Percentiles rank a stretch among this genome's conserved stretches.
Evolutionary conservation across 1,139 yeast genomes (phyloP).

Genomic region (Magnusiomyces fungicola): DNA sequence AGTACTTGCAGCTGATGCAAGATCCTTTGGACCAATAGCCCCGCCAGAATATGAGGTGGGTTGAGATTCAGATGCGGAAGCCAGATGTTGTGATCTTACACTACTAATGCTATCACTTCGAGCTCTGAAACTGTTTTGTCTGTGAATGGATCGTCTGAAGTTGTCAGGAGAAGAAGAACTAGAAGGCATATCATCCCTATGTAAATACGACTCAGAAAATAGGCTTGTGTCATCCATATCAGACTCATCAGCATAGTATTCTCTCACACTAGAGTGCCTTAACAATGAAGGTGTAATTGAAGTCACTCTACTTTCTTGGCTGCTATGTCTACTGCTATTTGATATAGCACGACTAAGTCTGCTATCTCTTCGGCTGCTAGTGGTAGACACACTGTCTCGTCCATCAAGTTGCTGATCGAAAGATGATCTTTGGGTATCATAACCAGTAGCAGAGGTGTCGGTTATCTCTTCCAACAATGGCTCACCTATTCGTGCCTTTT

Average conservation of each 20-base stretch:
- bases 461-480: neutral
- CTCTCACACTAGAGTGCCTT: neutral
- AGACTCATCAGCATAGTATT: neutral
- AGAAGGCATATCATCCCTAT: slow-evolving; percentile 20
- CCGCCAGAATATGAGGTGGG: neutral
- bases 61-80: neutral
- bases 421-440: neutral
- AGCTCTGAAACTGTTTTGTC: neutral
- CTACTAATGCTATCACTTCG: neutral
- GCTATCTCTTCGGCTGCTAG: slow-evolving; percentile 6
- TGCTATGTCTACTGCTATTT: neutral
- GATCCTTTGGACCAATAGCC: neutral
- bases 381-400: slow-evolving; percentile 11
- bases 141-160: neutral
- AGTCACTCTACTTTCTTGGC: neutral
- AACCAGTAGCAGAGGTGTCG: neutral
- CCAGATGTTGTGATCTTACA: neutral
- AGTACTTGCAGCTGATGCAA: neutral
- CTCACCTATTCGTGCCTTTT: slow-evolving; percentile 2
- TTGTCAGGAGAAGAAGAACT: slow-evolving; percentile 5
- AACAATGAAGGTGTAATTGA: neutral
- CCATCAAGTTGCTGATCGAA: slow-evolving; percentile 16
- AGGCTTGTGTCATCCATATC: slow-evolving; percentile 12
- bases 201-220: slow-evolving; percentile 23
- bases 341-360: neutral